Evolutionary conservation across 2,329 filamentous ascomycete species (phyloP), one percentile per base, ranked within the genome.

Genomic region (Penicillium hordei): DNA sequence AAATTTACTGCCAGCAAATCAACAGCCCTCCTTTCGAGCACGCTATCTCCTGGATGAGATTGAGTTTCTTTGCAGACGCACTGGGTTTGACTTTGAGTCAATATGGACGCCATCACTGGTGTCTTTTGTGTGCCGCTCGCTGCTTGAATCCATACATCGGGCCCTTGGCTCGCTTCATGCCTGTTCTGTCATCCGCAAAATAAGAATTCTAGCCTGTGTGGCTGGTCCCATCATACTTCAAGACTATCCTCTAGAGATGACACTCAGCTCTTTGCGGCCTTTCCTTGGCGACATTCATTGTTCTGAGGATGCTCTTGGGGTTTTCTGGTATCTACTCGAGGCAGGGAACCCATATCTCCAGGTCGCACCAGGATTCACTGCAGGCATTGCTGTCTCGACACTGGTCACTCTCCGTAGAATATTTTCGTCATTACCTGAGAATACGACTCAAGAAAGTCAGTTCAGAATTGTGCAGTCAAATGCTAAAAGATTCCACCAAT

Each of bases 191-290:
- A 82, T 99, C 51, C 87, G 93, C 39, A 96, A 95, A 70, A 82
- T 97, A 46, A 84, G 92, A 34, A 84, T 97, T 9, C 76, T 97
- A 17, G 82, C 97, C 27, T 89, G 86, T 58, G 78, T 97, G 45
- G 89, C 91, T 27, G 92, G 91, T 0, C 72, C 84, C 0, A 81
- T 87, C 50, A 90, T 89, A n/a, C 80, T 89, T 25, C 79, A 85
- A 40, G 89, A 89, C 0, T 97, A 97, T 69, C 90, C 91, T 12
- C 74, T 97, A 15, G 91, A 99, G 72, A 94, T 97, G 90, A 81
- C 96, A 0, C 81, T 99, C 1, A 90, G 92, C 67, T 88, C 89
- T 1, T 80, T 96, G 21, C 83, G 89, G 10, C 86, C 87, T 0
- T 95, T 92, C 64, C 79, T 97, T 6, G 88, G 88, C 1, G 89